phyloP scores from a whole-genome alignment of 2,329 filamentous ascomycete species.

The Clathrospora elynae region DNA sequence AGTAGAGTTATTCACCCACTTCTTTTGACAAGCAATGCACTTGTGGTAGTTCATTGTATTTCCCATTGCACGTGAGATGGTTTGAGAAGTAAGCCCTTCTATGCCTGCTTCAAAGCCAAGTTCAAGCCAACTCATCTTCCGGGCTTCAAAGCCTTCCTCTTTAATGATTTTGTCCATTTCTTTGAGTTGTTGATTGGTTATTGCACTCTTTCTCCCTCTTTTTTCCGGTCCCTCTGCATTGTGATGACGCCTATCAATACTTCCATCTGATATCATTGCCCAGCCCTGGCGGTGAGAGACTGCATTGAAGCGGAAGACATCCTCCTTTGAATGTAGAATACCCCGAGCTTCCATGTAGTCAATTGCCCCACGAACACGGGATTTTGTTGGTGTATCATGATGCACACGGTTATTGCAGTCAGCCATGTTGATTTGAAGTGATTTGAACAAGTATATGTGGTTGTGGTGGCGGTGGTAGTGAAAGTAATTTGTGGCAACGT shows the following conservation, averaged over 20 bases:
- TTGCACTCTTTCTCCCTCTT: not conserved
- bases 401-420: too few species aligned
- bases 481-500: too few species aligned
- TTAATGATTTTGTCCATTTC: slow-evolving; percentile 1
- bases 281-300: slow-evolving; percentile 1
- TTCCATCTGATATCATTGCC: not conserved
- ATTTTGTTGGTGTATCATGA: too few species aligned
- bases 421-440: too few species aligned
- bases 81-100: not conserved
- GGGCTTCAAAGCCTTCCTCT: slow-evolving; percentile 1
- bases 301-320: too few species aligned
- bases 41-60: slow-evolving; percentile 5
- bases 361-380: too few species aligned
- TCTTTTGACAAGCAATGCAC: slow-evolving; percentile 10
- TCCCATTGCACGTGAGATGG: not conserved
- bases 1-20: not conserved
- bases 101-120: not conserved
- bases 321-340: too few species aligned
- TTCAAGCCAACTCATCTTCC: not conserved
- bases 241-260: not conserved
- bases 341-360: too few species aligned
- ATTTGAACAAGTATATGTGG: too few species aligned
- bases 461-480: too few species aligned
- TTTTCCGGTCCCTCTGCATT: not conserved
- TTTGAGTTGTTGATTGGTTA: not conserved